Evolutionary conservation across 345 rosid species (phyloP).

Genomic region (Pistacia vera): DNA sequence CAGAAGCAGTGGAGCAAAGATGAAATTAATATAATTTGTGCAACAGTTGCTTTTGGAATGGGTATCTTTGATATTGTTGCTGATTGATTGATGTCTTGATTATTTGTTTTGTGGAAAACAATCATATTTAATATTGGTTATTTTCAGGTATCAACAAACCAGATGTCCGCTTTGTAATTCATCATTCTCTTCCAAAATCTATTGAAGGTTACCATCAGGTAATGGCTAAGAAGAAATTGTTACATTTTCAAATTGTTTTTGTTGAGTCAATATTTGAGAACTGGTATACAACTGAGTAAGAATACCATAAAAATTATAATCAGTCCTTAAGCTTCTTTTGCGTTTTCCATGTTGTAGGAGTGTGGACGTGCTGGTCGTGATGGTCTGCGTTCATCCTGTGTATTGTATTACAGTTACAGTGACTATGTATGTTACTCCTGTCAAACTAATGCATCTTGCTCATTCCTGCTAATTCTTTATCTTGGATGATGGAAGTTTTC

Average conservation of each 20-base stretch:
- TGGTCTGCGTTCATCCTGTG: conserved; percentile 88
- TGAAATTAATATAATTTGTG: conserved; percentile 94
- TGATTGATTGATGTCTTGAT: conserved; percentile 18
- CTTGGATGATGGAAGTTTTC: not conserved
- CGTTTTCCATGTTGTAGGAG: conserved; percentile 53
- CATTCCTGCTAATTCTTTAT: conserved; percentile 9
- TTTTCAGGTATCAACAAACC: conserved; percentile 96
- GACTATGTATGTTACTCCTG: conserved; percentile 72
- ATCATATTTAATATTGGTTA: conserved; percentile 26
- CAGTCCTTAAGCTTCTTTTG: conserved; percentile 10
- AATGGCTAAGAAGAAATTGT: conserved; percentile 11
- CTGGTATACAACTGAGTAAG: not conserved
- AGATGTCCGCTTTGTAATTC: conserved; percentile 98
- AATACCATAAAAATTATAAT: not conserved
- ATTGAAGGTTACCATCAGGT: conserved; percentile 99
- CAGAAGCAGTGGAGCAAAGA: conserved; percentile 99
- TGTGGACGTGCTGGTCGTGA: conserved; percentile 99
- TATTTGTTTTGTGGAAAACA: conserved; percentile 22
- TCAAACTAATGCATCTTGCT: conserved; percentile 14
- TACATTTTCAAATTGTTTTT: not conserved
- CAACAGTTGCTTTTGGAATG: conserved; percentile 99
- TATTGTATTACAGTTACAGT: conserved; percentile 89
- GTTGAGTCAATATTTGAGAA: not conserved
- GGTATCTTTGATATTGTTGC: conserved; percentile 50
- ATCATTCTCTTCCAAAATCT: conserved; percentile 98